Conservation (phyloP, 176 grass and related monocot genomes). For the Melocanna baccifera region DNA sequence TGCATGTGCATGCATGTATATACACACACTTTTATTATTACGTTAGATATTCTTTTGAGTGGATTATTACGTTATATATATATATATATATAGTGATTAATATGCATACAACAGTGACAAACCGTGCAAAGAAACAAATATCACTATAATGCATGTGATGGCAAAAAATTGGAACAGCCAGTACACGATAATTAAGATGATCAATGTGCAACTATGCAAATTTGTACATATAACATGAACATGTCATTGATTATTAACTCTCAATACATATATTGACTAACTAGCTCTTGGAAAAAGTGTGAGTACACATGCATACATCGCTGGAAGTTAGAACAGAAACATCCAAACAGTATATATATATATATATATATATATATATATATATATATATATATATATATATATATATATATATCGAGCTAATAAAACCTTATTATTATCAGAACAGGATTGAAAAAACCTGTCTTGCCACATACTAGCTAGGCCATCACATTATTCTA, state of each 20-base stretch:
- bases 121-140: not conserved
- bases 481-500: not conserved
- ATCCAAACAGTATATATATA: not conserved
- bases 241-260: not conserved
- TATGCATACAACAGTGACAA: not conserved
- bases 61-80: not conserved
- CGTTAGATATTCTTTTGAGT: not conserved
- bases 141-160: not conserved
- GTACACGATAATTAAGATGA: not conserved
- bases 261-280: too few species aligned
- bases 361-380: not conserved
- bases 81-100: not conserved
- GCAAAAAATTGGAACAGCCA: not conserved
- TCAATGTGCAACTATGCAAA: not conserved
- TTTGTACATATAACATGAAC: not conserved
- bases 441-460: constrained; percentile 12
- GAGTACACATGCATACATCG: not conserved
- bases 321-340: not conserved
- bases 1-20: not conserved
- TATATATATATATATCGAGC: not conserved
- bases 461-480: not conserved
- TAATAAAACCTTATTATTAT: not conserved
- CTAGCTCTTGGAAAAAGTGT: not conserved
- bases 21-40: not conserved
- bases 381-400: not conserved